These are phyloP conservation scores for Melanomma pulvis-pyrius DNA, from an alignment of 495 filamentous ascomycete genomes.

Conservation along the genomic window DNA sequence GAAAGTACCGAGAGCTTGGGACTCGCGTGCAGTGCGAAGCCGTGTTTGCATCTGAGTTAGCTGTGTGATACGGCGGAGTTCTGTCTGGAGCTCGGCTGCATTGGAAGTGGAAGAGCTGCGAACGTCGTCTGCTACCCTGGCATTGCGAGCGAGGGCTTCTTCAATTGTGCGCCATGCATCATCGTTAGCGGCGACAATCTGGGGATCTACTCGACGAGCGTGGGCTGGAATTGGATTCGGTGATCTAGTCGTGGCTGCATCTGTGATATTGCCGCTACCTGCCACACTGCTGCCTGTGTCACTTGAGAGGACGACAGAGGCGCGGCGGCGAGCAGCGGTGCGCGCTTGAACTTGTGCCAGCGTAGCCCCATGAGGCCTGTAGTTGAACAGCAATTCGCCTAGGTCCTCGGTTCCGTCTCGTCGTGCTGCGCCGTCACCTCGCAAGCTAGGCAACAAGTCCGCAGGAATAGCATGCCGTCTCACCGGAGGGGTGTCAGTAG, in stretches of 20 bases:
- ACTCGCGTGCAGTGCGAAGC: conserved; percentile 27
- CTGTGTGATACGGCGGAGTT: conserved; percentile 37
- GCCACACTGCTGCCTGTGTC: background rate
- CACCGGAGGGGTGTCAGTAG: conserved; percentile 18
- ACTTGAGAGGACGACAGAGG: conserved; percentile 34
- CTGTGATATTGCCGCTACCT: conserved; percentile 22
- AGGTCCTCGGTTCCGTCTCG: conserved; percentile 2
- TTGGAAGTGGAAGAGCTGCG: conserved; percentile 17
- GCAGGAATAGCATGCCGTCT: conserved; percentile 34
- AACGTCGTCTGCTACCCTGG: conserved; percentile 34
- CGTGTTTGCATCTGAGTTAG: conserved; percentile 36
- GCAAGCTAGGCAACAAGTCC: conserved; percentile 11
- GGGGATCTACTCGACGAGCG: conserved; percentile 29
- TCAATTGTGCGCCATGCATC: conserved; percentile 54
- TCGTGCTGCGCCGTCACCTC: conserved; percentile 15
- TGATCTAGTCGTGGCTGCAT: conserved; percentile 29
- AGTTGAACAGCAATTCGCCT: background rate
- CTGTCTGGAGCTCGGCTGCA: conserved; percentile 25
- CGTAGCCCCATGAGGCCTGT: background rate
- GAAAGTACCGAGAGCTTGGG: conserved; percentile 7
- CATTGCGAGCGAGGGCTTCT: conserved; percentile 47
- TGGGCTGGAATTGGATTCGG: conserved; percentile 34
- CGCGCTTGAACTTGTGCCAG: conserved; percentile 10
- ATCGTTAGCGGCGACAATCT: conserved; percentile 30
- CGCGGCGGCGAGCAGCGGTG: conserved; percentile 35